These are phyloP conservation scores for Allantophomopsis cytisporea DNA, from an alignment of 2,329 filamentous ascomycete species.

Conservation along the genomic window DNA sequence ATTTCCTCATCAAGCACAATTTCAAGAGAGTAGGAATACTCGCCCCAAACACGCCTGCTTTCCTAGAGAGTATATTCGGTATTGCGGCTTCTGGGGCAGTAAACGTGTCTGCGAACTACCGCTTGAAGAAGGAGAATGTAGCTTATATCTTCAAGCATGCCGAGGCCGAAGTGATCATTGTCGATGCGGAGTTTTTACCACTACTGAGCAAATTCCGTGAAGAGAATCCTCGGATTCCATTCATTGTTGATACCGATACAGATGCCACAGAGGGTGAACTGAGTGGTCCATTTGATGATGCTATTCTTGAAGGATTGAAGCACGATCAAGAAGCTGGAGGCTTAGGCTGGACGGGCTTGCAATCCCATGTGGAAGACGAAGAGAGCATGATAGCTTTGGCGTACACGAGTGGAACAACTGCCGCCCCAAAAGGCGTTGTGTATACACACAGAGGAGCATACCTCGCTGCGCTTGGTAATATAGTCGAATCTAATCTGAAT, in stretches of 20 bases:
- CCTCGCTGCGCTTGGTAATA: conserved; percentile 69
- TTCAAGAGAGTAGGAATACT: conserved; percentile 73
- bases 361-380: conserved; percentile 59
- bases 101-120: conserved; percentile 61
- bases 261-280: conserved; percentile 62
- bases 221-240: conserved; percentile 45
- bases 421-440: conserved; percentile 81
- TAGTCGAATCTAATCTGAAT: conserved; percentile 82
- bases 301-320: conserved; percentile 65
- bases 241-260: conserved; percentile 73
- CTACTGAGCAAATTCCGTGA: conserved; percentile 55
- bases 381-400: conserved; percentile 75
- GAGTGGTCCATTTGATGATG: conserved; percentile 70
- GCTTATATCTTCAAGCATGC: conserved; percentile 81
- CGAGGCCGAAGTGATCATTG: conserved; percentile 77
- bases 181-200: conserved; percentile 64
- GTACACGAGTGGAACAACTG: conserved; percentile 90
- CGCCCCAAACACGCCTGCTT: conserved; percentile 86
- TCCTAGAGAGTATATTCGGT: conserved; percentile 81
- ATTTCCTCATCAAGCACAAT: conserved; percentile 65
- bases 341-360: conserved; percentile 66
- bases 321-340: conserved; percentile 53
- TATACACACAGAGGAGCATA: conserved; percentile 85
- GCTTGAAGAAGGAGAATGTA: conserved; percentile 74
- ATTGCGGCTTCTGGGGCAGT: conserved; percentile 71